phyloP scores from a whole-genome alignment of 2,329 filamentous ascomycete genomes.

The Xylogone sp. region DNA sequence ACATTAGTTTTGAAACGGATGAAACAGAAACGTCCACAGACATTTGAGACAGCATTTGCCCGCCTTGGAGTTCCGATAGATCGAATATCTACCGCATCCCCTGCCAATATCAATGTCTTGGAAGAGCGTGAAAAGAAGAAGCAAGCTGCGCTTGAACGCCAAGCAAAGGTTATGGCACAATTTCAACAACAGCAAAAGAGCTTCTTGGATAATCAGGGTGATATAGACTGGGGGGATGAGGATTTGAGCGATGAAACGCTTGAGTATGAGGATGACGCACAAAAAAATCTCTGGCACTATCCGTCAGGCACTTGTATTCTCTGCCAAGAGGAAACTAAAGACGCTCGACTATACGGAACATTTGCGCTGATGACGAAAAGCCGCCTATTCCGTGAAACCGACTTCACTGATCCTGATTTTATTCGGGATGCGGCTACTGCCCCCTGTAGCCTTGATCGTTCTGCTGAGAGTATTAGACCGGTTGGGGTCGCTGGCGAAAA shows the following conservation, averaged over 20 bases:
- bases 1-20: conserved; percentile 78
- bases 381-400: conserved; percentile 80
- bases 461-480: conserved; percentile 77
- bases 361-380: conserved; percentile 89
- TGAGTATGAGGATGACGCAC: conserved; percentile 55
- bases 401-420: conserved; percentile 76
- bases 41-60: conserved; percentile 66
- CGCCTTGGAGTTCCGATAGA: conserved; percentile 67
- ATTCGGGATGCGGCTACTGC: conserved; percentile 78
- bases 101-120: conserved; percentile 57
- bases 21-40: conserved; percentile 73
- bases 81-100: conserved; percentile 76
- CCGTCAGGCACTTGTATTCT: conserved; percentile 91
- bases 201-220: conserved; percentile 85
- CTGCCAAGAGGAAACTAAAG: conserved; percentile 93
- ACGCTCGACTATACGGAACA: conserved; percentile 83
- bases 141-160: conserved; percentile 81
- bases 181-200: conserved; percentile 97
- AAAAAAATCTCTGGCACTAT: conserved; percentile 81
- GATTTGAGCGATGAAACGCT: conserved; percentile 68
- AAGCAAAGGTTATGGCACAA: conserved; percentile 94
- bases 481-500: conserved; percentile 92
- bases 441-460: conserved; percentile 78
- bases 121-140: conserved; percentile 80
- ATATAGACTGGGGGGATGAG: conserved; percentile 83